Conservation (phyloP, 164 flowering plant species). For the Kingdonia uniflora region DNA sequence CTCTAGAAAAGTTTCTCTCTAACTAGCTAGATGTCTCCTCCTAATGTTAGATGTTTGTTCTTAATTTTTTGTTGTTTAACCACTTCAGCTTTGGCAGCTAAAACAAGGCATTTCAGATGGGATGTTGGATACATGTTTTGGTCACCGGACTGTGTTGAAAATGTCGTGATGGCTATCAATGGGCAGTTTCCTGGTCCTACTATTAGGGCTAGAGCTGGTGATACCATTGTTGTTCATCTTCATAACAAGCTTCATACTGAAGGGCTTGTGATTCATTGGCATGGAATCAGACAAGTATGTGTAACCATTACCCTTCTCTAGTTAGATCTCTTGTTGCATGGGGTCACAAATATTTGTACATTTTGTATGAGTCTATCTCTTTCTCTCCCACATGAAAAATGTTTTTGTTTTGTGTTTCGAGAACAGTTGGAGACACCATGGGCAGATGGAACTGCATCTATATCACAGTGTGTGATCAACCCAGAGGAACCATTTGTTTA, state of each 20-base stretch:
- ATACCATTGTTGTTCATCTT: slow-evolving; percentile 57
- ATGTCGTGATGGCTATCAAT: slow-evolving; percentile 62
- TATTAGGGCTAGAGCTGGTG: slow-evolving; percentile 60
- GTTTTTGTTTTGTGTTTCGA: neutral
- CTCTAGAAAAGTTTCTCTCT: too few relatives aligned
- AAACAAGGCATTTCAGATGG: slow-evolving; percentile 51
- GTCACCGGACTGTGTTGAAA: slow-evolving; percentile 68
- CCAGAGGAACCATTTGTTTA: slow-evolving; percentile 79
- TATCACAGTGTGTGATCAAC: slow-evolving; percentile 73
- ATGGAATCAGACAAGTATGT: slow-evolving; percentile 77
- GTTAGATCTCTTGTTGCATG: too few relatives aligned
- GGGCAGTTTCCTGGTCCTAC: slow-evolving; percentile 94
- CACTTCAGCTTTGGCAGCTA: slow-evolving; percentile 4
- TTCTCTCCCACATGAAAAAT: too few relatives aligned
- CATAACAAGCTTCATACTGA: slow-evolving; percentile 73
- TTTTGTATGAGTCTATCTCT: too few relatives aligned
- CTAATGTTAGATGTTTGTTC: too few relatives aligned
- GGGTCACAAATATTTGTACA: too few relatives aligned
- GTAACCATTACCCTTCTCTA: too few relatives aligned
- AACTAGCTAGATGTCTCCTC: too few relatives aligned
- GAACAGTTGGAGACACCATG: slow-evolving; percentile 74
- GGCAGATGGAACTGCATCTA: slow-evolving; percentile 90
- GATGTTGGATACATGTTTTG: slow-evolving; percentile 55
- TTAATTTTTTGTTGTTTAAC: too few relatives aligned
- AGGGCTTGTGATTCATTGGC: slow-evolving; percentile 91